Evolutionary conservation across 1,284 basidiomycete genomes (phyloP), one percentile per base, ranked within the genome.

Genomic region (Caloboletus firmus): DNA sequence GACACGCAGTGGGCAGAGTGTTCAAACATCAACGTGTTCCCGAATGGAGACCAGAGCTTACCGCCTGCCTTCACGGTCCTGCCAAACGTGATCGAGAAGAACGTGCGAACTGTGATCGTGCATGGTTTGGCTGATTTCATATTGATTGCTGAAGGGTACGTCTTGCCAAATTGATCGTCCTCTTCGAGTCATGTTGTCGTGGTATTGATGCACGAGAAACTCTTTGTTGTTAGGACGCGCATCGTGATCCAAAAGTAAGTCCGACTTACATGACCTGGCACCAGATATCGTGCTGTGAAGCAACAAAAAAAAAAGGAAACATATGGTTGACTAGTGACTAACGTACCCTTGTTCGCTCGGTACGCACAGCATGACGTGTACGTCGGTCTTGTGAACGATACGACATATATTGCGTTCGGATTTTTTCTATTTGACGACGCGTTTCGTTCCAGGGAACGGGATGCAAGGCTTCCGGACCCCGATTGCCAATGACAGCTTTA

Each of bases 71-170:
- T 87, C 49, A 81, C 74, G 12, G 86, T 89, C 5, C 74, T 90
- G 12, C 85, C 88, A 4, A 84, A 74, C 57, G 87, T 88, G 41
- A 89, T 91, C 56, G 87, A 90, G 71, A 88, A 85, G 74, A 90
- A 78, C 67, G 75, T 82, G 55, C 76, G 87, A 45, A 80, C 78
- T 4, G 84, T 91, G 13, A 82, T 91, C 53, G 77, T 82, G 5
- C 88, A 91, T 57, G 89, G 89, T 0, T 72, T 88, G 47, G 84
- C 81, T 1, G 87, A 90, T 67, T 89, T 81, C 59, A 77, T 85
- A 56, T 71, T 88, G 41, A 87, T 90, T 48, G 81, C 86, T 10
- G 84, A 88, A 59, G 89, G 87, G 83, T 87, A 58, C 58, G 80
- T 65, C 32, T 31, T 46, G 36, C 18, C 20, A 15, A 18, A 9